Base-by-base conservation (phyloP, 1,139 yeast species). In the Wickerhamiella pararugosa region DNA sequence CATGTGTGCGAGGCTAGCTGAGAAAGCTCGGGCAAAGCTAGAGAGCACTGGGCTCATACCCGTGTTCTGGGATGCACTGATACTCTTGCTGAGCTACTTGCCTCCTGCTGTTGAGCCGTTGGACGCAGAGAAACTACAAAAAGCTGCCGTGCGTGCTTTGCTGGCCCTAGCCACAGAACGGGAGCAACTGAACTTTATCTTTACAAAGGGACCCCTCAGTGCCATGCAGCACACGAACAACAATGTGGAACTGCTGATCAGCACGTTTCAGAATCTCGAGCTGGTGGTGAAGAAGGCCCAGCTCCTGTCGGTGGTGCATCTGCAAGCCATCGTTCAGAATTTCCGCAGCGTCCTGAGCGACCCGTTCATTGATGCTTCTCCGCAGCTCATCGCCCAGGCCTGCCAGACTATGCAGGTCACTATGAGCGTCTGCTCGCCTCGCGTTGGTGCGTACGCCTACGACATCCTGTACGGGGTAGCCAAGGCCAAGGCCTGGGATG, bases 11-110 rank as follows among this genome's bases (percentile, higher is more conserved):
- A 30, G 51, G 6, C 46, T 69, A 3, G 47, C 63, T 5, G 45
- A 50, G 1, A 34, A 34, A 8, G 49, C 58, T 31, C 58, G 54
- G 30, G 43, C 50, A 1, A 46, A 49, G n/a, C 55, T 53, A 36
- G 46, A 69, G 7, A 41, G 45, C 11, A 63, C 75, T 0, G 77
- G 79, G 0, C 55, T 75, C 1, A 46, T 51, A 0, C 60, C 59
- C 0, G 57, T 73, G n/a, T 69, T 71, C 40, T 53, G 64, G 45
- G 70, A 65, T 7, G 63, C 66, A 1, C 49, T 66, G 7, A 63
- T 52, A 38, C 64, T 65, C 1, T 61, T 70, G 39, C 51, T 73
- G 25, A 52, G 68, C 4, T 71, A 66, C 46, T 52, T 71, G 21
- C 78, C 79, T 0, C 65, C 67, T 2, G 31, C 49, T 4, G 41